These are phyloP conservation scores for Diaporthe sp. DNA, from an alignment of 2,329 filamentous ascomycete genomes.

Conservation along the genomic window DNA sequence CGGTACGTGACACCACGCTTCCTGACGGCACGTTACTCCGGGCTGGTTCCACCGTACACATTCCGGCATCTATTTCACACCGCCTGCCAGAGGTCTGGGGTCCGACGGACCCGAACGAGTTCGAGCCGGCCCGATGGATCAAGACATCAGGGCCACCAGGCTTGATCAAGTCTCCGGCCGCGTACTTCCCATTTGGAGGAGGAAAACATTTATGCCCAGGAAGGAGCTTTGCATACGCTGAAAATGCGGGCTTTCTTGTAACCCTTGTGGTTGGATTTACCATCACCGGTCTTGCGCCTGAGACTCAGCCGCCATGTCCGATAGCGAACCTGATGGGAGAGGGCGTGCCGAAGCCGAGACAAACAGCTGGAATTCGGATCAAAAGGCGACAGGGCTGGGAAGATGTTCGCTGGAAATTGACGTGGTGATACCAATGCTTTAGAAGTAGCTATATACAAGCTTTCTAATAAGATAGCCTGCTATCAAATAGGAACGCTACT, in stretches of 20 bases:
- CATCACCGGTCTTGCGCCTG: neutral
- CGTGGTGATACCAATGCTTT: neutral
- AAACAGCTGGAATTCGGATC: neutral
- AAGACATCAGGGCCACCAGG: neutral
- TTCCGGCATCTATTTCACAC: neutral
- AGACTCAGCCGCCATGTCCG: neutral
- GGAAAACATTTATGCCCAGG: conserved; percentile 3
- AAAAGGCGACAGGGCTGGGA: conserved; percentile 2
- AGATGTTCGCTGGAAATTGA: conserved; percentile 8
- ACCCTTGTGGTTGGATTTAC: conserved; percentile 2
- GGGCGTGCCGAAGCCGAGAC: conserved; percentile 2
- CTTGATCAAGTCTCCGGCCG: conserved; percentile 11
- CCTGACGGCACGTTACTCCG: neutral
- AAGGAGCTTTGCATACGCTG: neutral
- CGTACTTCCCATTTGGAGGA: neutral
- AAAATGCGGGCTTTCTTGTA: conserved; percentile 3
- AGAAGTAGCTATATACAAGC: neutral
- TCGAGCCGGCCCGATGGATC: conserved; percentile 13
- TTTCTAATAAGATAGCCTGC: too few species aligned
- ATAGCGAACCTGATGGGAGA: conserved; percentile 7
- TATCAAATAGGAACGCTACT: too few species aligned
- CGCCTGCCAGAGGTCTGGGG: conserved; percentile 3
- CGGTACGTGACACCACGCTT: neutral
- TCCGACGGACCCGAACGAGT: neutral
- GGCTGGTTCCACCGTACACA: neutral